Percentiles rank a stretch among this genome's conserved stretches.
phyloP scores from a whole-genome alignment of 345 rosid species.

The Punica granatum region DNA sequence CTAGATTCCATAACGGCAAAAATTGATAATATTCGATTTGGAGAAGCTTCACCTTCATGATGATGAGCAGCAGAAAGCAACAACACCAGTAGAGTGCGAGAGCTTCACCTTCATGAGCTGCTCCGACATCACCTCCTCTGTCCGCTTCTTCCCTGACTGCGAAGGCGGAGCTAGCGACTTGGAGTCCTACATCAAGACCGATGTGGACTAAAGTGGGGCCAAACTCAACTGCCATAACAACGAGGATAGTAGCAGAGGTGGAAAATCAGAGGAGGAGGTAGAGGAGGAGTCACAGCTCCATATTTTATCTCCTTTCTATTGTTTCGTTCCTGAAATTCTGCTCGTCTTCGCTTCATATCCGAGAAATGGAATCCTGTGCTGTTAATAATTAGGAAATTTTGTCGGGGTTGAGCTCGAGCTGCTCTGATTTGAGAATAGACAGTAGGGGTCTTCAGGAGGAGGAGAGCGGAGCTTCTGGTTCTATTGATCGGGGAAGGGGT shows the following conservation, averaged over 20 bases:
- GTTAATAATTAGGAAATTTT: not conserved
- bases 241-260: not conserved
- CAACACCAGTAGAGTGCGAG: conserved; percentile 15
- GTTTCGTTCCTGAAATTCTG: conserved; percentile 3
- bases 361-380: not conserved
- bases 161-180: conserved; percentile 10
- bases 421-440: not conserved
- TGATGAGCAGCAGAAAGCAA: conserved; percentile 7
- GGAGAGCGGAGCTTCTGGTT: not conserved
- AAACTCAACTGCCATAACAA: no score
- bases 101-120: conserved; percentile 23
- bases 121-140: conserved; percentile 12
- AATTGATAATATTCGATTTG: no score
- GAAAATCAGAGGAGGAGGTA: not conserved
- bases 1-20: no score
- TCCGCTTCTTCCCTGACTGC: conserved; percentile 13
- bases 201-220: conserved; percentile 12
- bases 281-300: conserved; percentile 19
- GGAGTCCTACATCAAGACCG: conserved; percentile 33
- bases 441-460: not conserved
- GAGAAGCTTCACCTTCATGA: no score
- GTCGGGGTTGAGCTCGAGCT: not conserved
- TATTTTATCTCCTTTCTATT: conserved; percentile 26
- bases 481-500: not conserved
- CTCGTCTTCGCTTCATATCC: not conserved